Base-by-base conservation (phyloP, 2,329 filamentous ascomycete species). In the Pseudogymnoascus sp. region DNA sequence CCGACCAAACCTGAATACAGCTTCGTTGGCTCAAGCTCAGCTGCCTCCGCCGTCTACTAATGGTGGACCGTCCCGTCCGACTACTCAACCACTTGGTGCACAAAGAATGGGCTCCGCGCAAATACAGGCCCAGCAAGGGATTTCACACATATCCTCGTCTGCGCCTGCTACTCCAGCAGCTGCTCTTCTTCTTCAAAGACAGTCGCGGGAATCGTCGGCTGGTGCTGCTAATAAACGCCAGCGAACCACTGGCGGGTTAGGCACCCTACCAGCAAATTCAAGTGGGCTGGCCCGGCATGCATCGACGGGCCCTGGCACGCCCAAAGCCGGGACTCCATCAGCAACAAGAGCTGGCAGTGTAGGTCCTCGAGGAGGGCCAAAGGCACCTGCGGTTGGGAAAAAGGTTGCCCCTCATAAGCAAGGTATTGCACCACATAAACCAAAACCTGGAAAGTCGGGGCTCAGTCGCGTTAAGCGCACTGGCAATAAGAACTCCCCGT, bases 251-350 rank as follows among this genome's bases (percentile, higher is more conserved):
- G 74, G 75, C 23, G 71, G 80, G 2, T 12, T 70, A 26, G 77
- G 76, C 52, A 79, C 71, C 61, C 65, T 77, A 2, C 78, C 81
- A 2, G 71, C 73, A 6, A 76, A 79, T 3, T 82, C 82, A 1
- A 85, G 82, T 67, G 78, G 77, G 1, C 74, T 86, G 9, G 83
- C 82, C 5, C 77, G 83, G 12, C 83, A 86, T 68, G 78, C 83
- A 1, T 86, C 83, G 1, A 74, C 84, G 2, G 83, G 82, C 0
- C 83, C 83, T 0, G 82, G 82, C 26, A 85, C 82, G 2, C 81
- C 83, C 8, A 85, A 85, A 68, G 75, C 73, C 62, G 55, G 55
- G 33, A 71, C 70, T 45, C 70, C 70, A 34, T 63, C 65, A 3
- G 62, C 64, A 63, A 59, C 73, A 13, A 74, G 74, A 30, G 79